Base-by-base conservation (phyloP, 139 green algal genomes). In the Chlorella sp. region DNA sequence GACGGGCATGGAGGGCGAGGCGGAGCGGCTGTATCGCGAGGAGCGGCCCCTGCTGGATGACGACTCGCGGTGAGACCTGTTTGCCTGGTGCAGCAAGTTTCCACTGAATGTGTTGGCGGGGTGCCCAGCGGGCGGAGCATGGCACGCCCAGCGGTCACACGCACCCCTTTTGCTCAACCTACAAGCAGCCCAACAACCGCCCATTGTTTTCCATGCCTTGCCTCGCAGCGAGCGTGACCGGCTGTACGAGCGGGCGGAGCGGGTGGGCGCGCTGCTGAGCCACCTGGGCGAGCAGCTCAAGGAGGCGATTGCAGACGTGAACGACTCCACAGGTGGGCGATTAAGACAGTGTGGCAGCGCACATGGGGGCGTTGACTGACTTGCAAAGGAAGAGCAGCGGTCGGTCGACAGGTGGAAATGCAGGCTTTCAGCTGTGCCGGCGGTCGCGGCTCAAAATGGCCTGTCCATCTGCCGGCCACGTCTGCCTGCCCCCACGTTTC, bases 1-100 rank as follows among this genome's bases (percentile, higher is more conserved):
- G 72, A 62, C 34, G 34, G 81, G 79, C 44, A 95, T 98, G 83
- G 95, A 98, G 87, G 65, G 28, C 28, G 94, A 95, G 82, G 95
- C 95, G 23, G 93, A 92, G 85, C 85, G 90, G 34, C 69, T 98
- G 55, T 94, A 94, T 38, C 64, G 87, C 56, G 91, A 88, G 34
- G 87, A 91, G 69, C 32, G 38, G 44, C 63, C 55, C 4, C 76
- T 88, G 26, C 44, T 82, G 70, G 87, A 91, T 38, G 83, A 87
- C 51, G 84, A 90, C n/a, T 64, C 39, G 36, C 55, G 56, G 67
- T 87, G 44, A 36, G 76, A n/a, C n/a, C n/a, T n/a, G n/a, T n/a
- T n/a, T n/a, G n/a, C n/a, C n/a, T n/a, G n/a, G n/a, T n/a, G n/a
- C n/a, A n/a, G n/a, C n/a, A n/a, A n/a, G n/a, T n/a, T n/a, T n/a